A percentile compares a stretch with the other conserved stretches of the same genome.
Evolutionary conservation across 2,329 filamentous ascomycete genomes (phyloP).

Genomic region (Blastomyces gilchristii): DNA sequence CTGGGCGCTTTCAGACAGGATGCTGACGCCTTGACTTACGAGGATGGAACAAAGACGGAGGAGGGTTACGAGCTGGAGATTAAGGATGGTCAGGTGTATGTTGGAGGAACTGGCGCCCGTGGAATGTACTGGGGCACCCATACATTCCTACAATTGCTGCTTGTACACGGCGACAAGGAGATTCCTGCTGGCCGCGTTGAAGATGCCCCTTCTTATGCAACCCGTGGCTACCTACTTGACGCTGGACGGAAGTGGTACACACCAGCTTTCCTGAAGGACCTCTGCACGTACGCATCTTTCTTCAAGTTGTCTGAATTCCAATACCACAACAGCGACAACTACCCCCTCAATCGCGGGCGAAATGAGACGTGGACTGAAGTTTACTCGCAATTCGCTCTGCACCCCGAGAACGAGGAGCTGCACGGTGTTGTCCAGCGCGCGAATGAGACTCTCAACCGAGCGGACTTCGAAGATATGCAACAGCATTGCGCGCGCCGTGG

Average conservation of each 20-base stretch:
- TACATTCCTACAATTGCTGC: constrained; percentile 43
- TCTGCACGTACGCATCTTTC: constrained; percentile 51
- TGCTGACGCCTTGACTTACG: constrained; percentile 33
- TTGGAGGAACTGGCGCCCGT: constrained; percentile 45
- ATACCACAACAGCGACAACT: constrained; percentile 49
- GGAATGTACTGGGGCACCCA: constrained; percentile 51
- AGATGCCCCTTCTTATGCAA: constrained; percentile 45
- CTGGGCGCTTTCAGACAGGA: constrained; percentile 28
- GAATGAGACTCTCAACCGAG: constrained; percentile 47
- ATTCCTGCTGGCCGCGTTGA: constrained; percentile 36
- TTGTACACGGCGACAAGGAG: constrained; percentile 29
- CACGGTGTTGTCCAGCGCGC: constrained; percentile 40
- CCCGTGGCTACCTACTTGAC: constrained; percentile 45
- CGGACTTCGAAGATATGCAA: constrained; percentile 46
- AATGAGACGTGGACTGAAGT: constrained; percentile 40
- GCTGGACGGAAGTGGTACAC: constrained; percentile 49
- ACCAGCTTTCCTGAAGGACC: constrained; percentile 44
- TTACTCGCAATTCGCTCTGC: constrained; percentile 47
- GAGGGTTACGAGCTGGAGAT: constrained; percentile 43
- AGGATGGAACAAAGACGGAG: constrained; percentile 38
- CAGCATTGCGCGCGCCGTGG: constrained; percentile 44
- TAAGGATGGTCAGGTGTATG: constrained; percentile 28
- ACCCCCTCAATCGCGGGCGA: constrained; percentile 41
- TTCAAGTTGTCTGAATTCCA: constrained; percentile 53
- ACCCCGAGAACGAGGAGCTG: constrained; percentile 40